These are phyloP conservation scores for Ormosia semicastrata DNA, from an alignment of 306 rosid genomes.

Conservation along the genomic window DNA sequence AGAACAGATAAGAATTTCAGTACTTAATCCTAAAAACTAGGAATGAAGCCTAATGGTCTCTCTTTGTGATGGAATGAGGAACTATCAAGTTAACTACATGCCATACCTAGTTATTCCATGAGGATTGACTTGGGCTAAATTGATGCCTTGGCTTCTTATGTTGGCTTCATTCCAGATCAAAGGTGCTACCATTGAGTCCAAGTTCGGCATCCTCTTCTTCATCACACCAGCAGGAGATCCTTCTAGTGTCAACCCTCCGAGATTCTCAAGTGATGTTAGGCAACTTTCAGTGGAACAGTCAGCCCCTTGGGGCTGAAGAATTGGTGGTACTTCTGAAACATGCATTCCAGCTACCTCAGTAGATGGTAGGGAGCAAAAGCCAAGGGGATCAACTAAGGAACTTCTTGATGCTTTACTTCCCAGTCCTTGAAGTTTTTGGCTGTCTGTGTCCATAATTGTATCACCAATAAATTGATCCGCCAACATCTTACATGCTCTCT, in stretches of 20 bases:
- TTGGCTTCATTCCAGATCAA: constrained; percentile 72
- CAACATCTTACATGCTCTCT: constrained; percentile 95
- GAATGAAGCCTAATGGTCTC: constrained; percentile 33
- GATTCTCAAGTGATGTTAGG: constrained; percentile 82
- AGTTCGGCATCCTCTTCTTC: constrained; percentile 51
- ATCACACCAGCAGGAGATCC: constrained; percentile 67
- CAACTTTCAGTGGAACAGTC: constrained; percentile 88
- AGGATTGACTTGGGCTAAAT: constrained; percentile 55
- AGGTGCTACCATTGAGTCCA: constrained; percentile 58
- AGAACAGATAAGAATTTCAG: constrained; percentile 31
- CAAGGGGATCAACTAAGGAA: constrained; percentile 51
- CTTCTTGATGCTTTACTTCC: constrained; percentile 50
- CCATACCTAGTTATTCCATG: constrained; percentile 64
- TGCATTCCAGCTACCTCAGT: constrained; percentile 46
- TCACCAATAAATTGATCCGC: constrained; percentile 82
- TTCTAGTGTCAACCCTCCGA: constrained; percentile 66
- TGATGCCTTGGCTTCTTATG: constrained; percentile 64
- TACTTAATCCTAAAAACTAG: constrained; percentile 29
- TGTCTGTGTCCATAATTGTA: constrained; percentile 46
- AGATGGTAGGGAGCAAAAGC: constrained; percentile 51
- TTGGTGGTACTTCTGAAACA: constrained; percentile 50
- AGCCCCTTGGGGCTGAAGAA: constrained; percentile 60
- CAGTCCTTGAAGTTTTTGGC: constrained; percentile 55
- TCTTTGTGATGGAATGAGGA: constrained; percentile 27
- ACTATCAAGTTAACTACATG: constrained; percentile 44